Conservation (phyloP, 441 rosid genomes). For the Populus hybrid region DNA sequence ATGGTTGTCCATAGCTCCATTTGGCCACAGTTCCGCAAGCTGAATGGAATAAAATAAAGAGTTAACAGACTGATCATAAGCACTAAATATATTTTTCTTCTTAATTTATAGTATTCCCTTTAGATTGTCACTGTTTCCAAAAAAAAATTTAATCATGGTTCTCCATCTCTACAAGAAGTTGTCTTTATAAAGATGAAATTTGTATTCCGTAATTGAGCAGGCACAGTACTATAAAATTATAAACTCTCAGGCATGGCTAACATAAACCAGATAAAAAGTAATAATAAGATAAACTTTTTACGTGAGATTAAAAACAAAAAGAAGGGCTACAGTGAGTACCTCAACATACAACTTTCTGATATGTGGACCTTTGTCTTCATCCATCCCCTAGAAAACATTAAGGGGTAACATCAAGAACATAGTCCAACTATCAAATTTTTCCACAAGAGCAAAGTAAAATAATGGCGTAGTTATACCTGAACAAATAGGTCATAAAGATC, state of each 20-base stretch:
- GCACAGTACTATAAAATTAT: background rate
- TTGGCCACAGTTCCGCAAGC: constrained; percentile 78
- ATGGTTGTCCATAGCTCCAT: constrained; percentile 63
- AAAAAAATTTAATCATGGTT: background rate
- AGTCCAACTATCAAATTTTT: constrained; percentile 8
- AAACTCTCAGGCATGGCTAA: background rate
- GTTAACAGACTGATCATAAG: background rate
- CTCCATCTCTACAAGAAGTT: background rate
- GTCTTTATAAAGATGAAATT: background rate
- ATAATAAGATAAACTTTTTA: constrained; percentile 4
- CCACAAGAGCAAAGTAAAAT: background rate
- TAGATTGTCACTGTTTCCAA: background rate
- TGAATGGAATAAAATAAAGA: constrained; percentile 22
- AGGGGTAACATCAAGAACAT: constrained; percentile 17
- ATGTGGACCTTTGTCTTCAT: constrained; percentile 69
- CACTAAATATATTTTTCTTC: background rate
- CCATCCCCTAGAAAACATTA: constrained; percentile 52
- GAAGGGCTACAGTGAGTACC: constrained; percentile 33
- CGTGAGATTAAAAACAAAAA: constrained; percentile 6
- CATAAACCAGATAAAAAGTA: background rate
- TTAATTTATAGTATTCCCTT: no score
- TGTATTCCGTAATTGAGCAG: background rate
- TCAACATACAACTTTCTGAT: constrained; percentile 62
- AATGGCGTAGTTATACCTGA: constrained; percentile 19
- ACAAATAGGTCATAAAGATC: constrained; percentile 42